Conservation (phyloP, 2,329 filamentous ascomycete species). For the Lomentospora prolificans region DNA sequence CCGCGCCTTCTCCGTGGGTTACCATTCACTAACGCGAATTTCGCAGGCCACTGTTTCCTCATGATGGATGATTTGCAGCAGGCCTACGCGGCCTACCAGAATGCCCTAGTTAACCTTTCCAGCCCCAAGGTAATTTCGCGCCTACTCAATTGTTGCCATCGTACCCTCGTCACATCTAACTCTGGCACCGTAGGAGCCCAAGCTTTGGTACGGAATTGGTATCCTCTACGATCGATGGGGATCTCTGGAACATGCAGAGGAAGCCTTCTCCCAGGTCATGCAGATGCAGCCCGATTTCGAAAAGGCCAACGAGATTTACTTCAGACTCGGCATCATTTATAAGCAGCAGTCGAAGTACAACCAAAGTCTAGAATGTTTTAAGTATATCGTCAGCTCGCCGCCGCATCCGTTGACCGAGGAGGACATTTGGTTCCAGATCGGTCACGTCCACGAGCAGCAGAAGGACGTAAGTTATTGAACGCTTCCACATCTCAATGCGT, state of each 20-base stretch:
- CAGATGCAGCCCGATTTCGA: constrained; percentile 96
- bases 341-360: constrained; percentile 94
- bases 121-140: constrained; percentile 88
- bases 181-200: constrained; percentile 60
- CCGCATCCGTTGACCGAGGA: constrained; percentile 89
- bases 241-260: constrained; percentile 91
- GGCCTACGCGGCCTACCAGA: constrained; percentile 93
- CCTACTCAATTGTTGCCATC: constrained; percentile 9
- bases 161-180: background rate
- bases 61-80: constrained; percentile 99
- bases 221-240: constrained; percentile 96
- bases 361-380: constrained; percentile 96
- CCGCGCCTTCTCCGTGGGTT: background rate
- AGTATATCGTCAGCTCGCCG: constrained; percentile 90
- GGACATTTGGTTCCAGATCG: constrained; percentile 99
- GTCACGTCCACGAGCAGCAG: constrained; percentile 96
- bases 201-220: constrained; percentile 97
- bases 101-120: constrained; percentile 82
- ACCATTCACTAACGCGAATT: background rate
- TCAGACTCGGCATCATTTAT: constrained; percentile 97
- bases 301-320: constrained; percentile 98
- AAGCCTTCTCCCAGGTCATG: constrained; percentile 98
- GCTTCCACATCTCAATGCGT: too few species aligned
- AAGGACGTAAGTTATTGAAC: constrained; percentile 69
- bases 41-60: constrained; percentile 93